Base-by-base conservation (phyloP, 1,284 basidiomycete genomes). In the Mycosarcoma maydis region DNA sequence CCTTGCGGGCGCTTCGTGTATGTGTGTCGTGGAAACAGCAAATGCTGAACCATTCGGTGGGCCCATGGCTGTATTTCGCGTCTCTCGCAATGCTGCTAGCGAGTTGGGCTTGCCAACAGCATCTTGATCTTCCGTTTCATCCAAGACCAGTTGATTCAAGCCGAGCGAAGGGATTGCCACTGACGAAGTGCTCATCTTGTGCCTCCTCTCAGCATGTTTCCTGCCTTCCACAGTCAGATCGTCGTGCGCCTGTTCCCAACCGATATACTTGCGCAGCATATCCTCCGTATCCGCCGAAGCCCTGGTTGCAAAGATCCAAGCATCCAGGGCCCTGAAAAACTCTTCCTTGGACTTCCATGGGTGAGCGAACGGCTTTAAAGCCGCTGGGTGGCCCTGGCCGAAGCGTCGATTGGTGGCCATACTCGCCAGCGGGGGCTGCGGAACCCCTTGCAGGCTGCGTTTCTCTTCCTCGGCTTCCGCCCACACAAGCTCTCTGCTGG, bases 391-490 rank as follows among this genome's bases (percentile, higher is more conserved):
- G 17, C 65, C 59, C 37, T 61, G 62, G 3, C 53, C 52, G 16
- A 64, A 61, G 0, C 68, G 37, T 29, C 61, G 46, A 11, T 4
- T 45, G 26, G 29, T 42, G 29, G 71, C 70, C 48, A 55, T 49
- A 6, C 22, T 29, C 14, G 37, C 4, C 30, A 61, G 14, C 23
- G 54, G 50, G 5, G 44, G 32, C 22, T 56, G 61, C 14, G 58
- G 27, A 6, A 19, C 19, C 4, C 47, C 54, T n/a, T 56, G 56
- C 11, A 65, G 17, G 17, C 52, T 45, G 34, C 59, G 39, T 46
- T 74, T 76, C 42, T 76, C 74, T 14, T 56, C 66, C 30, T 76
- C 72, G 7, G 70, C 57, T 34, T 77, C 75, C n/a, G 57, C 44
- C 76, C 76, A 77, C n/a, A 76, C 20, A 14, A 74, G 45, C 24